phyloP scores from a whole-genome alignment of 2,329 filamentous ascomycete species.

The Teratosphaeria pseudoeucalypti region DNA sequence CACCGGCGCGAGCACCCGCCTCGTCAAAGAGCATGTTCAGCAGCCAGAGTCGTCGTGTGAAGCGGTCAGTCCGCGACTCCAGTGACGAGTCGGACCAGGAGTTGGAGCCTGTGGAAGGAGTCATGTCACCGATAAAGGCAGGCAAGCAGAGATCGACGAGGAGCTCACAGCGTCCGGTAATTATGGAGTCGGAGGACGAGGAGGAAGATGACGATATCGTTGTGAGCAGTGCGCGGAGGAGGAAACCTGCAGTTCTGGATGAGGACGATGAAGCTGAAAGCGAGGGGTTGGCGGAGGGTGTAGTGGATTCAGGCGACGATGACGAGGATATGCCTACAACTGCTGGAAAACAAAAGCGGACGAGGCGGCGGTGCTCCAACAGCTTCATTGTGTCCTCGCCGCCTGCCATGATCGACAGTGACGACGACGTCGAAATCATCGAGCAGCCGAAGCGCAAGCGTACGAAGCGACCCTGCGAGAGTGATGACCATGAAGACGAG shows the following conservation, averaged over 20 bases:
- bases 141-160: neutral
- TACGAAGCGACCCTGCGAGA: conserved; percentile 4
- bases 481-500: conserved; percentile 13
- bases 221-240: neutral
- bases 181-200: conserved; percentile 7
- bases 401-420: conserved; percentile 15
- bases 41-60: conserved; percentile 8
- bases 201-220: conserved; percentile 7
- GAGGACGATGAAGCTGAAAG: conserved; percentile 1
- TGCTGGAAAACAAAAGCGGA: conserved; percentile 14
- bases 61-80: conserved; percentile 6
- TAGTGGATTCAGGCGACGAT: neutral
- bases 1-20: conserved; percentile 8
- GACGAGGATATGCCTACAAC: conserved; percentile 23
- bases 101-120: conserved; percentile 6
- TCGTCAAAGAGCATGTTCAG: conserved; percentile 19
- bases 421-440: conserved; percentile 22
- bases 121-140: neutral
- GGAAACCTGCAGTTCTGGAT: neutral
- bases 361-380: conserved; percentile 7
- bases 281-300: conserved; percentile 9
- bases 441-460: conserved; percentile 12
- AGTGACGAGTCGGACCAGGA: conserved; percentile 14
- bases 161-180: conserved; percentile 6
- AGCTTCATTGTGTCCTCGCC: conserved; percentile 19